Base-by-base conservation (phyloP, 2,329 filamentous ascomycete genomes). In the Aureobasidium sp. region DNA sequence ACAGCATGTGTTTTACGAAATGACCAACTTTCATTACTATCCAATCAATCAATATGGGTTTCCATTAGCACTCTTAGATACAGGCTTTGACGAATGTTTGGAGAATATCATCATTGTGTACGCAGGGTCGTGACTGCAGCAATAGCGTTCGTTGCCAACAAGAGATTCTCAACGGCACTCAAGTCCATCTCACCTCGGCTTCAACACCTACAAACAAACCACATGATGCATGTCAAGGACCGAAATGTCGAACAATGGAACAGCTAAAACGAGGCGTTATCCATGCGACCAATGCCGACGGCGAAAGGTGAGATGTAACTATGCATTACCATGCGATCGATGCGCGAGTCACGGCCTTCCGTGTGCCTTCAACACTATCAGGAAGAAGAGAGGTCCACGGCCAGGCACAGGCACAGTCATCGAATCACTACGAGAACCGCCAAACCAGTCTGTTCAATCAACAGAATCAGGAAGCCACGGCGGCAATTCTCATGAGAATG, bases 221-320 rank as follows among this genome's bases (percentile, higher is more conserved):
- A 25, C 22, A 44, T n/a, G 41, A 44, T 44, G 20, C 20, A 44
- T 5, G 11, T 5, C 20, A 25, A 5, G 11, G 2, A 1, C 8
- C 20, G 8, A 42, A 2, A 42, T 42, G 39, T 42, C 39, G 8
- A 44, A 20, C 41, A 25, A 14, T 1, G 4, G 6, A 12, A 14
- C 41, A 6, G 22, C 20, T 20, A 44, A 14, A 12, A 20, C 11
- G 41, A 44, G 12, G 11, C n/a, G 20, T 2, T 25, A 17, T 1
- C 61, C 64, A 20, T 63, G 61, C 53, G 59, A 63, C 37, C 61
- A 64, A 34, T 66, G 65, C 25, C 62, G 65, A 12, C 41, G 53
- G 27, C 56, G 65, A 3, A 66, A 66, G 25, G 64, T 66, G 9
- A 62, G 62, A 29, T 66, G 65, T 49, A 62, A 65, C 27, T 66